These are phyloP conservation scores for Periconia sp. DNA, from an alignment of 2,329 filamentous ascomycete species.

Conservation along the genomic window DNA sequence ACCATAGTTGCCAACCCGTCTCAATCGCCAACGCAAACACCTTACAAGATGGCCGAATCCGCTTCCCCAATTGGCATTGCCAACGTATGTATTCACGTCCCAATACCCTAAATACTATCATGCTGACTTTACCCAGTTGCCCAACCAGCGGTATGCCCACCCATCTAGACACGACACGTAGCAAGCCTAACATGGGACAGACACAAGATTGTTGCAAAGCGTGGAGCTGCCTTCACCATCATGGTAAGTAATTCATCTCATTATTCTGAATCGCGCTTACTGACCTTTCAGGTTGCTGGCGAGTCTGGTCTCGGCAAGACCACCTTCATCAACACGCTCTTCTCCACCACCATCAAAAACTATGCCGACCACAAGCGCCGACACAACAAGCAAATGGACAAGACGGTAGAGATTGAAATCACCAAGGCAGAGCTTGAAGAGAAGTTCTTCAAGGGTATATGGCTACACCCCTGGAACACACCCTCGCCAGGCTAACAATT, in stretches of 20 bases:
- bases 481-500: conserved; percentile 20
- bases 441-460: conserved; percentile 99
- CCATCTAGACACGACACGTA: conserved; percentile 8
- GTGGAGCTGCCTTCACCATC: conserved; percentile 97
- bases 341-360: conserved; percentile 99
- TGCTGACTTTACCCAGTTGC: conserved; percentile 56
- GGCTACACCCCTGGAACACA: not conserved
- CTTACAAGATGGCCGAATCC: conserved; percentile 61
- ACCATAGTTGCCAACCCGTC: not conserved
- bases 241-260: conserved; percentile 67
- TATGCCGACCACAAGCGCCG: conserved; percentile 99
- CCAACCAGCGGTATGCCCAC: conserved; percentile 64
- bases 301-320: conserved; percentile 99
- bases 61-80: conserved; percentile 72
- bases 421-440: conserved; percentile 99
- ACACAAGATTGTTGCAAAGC: conserved; percentile 74
- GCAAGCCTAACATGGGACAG: conserved; percentile 46
- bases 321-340: conserved; percentile 99
- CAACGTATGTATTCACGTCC: conserved; percentile 58
- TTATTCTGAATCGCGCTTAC: conserved; percentile 5
- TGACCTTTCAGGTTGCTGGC: conserved; percentile 76
- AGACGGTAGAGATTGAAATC: conserved; percentile 99
- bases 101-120: not conserved
- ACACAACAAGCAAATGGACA: conserved; percentile 99
- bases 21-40: conserved; percentile 16